phyloP scores from a whole-genome alignment of 768 basidiomycete species.

The Cystoderma amianthinum region DNA sequence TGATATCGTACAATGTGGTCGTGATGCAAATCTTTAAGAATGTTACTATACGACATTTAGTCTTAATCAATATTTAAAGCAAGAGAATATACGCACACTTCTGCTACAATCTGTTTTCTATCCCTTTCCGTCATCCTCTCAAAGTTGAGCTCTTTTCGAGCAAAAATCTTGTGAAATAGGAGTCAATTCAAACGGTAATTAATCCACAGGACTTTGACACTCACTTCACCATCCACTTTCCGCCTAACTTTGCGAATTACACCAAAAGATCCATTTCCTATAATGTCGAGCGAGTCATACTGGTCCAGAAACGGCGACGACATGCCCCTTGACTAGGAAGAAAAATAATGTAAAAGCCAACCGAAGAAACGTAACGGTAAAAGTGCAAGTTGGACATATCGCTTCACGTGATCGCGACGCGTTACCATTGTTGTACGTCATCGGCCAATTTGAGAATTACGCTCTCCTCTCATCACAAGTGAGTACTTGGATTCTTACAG shows the following conservation, averaged over 20 bases:
- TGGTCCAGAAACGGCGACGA: conserved; percentile 52
- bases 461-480: too few species aligned
- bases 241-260: conserved; percentile 92
- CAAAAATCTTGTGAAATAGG: conserved; percentile 55
- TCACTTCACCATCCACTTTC: conserved; percentile 74
- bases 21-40: conserved; percentile 91
- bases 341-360: conserved; percentile 1
- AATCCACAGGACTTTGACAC: conserved; percentile 18
- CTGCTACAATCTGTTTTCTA: conserved; percentile 92
- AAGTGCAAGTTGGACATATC: not conserved
- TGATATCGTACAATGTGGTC: conserved; percentile 96
- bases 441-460: too few species aligned
- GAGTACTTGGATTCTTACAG: too few species aligned
- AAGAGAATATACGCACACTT: conserved; percentile 69
- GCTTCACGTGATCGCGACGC: conserved; percentile 9
- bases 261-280: conserved; percentile 96
- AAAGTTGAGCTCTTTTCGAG: conserved; percentile 95
- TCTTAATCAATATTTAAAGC: too few species aligned
- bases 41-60: conserved; percentile 86
- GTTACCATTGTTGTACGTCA: not conserved
- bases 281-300: conserved; percentile 86
- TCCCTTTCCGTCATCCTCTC: conserved; percentile 95
- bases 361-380: not conserved
- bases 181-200: conserved; percentile 2
- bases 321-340: conserved; percentile 44